A percentile compares a stretch with the other conserved stretches of the same genome.
phyloP scores from a whole-genome alignment of 805 yeast species.

The Komagataella populi region DNA sequence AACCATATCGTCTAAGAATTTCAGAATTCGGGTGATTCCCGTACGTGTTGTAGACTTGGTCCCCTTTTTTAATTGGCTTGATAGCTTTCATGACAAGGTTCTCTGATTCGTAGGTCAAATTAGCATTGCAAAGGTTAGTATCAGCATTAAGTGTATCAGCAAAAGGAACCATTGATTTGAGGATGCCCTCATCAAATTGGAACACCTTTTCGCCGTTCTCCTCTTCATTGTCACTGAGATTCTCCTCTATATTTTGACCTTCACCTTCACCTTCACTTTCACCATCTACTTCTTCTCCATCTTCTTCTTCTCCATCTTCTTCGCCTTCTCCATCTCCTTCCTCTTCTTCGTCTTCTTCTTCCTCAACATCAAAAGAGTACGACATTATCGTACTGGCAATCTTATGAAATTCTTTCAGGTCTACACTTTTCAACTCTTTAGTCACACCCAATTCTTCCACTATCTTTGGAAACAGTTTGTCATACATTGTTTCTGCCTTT shows the following conservation, averaged over 20 bases:
- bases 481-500: conserved; percentile 48
- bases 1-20: conserved; percentile 80
- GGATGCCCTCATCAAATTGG: conserved; percentile 8
- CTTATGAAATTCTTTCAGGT: conserved; percentile 48
- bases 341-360: conserved; percentile 13
- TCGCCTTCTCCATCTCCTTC: conserved; percentile 9
- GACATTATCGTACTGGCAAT: conserved; percentile 79
- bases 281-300: conserved; percentile 15
- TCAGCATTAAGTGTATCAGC: conserved; percentile 90
- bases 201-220: conserved; percentile 11
- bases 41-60: conserved; percentile 78
- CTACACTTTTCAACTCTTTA: conserved; percentile 18
- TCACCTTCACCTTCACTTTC: conserved; percentile 8
- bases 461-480: conserved; percentile 24
- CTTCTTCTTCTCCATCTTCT: conserved; percentile 11
- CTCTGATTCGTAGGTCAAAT: conserved; percentile 35
- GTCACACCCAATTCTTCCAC: conserved; percentile 22
- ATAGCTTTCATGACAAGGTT: conserved; percentile 61
- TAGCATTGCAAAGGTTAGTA: conserved; percentile 64
- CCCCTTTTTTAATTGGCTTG: conserved; percentile 42
- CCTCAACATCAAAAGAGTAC: conserved; percentile 78
- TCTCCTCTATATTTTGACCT: conserved; percentile 9
- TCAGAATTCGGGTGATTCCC: conserved; percentile 91
- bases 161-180: conserved; percentile 83
- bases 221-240: conserved; percentile 14